phyloP scores from a whole-genome alignment of 495 filamentous ascomycete genomes.

The Talaromyces stipitatus region DNA sequence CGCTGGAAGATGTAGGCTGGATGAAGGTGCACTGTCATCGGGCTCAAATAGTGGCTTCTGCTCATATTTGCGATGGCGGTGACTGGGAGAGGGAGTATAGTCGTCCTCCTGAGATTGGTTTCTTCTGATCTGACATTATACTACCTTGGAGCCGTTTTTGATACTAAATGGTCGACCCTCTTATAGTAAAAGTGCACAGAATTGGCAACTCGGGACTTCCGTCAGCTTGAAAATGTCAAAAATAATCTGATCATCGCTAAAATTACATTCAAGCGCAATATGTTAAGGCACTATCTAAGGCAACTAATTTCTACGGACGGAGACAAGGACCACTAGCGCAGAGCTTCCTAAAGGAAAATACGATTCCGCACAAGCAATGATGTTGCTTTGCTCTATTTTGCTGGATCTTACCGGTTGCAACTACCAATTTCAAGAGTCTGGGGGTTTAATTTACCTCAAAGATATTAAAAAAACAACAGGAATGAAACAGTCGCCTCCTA shows the following conservation, averaged over 20 bases:
- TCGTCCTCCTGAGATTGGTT: neutral
- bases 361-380: too few relatives aligned
- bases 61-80: neutral
- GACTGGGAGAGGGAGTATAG: neutral
- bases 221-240: too few relatives aligned
- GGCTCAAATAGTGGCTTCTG: neutral
- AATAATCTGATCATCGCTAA: too few relatives aligned
- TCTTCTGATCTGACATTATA: neutral
- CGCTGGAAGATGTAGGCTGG: slow-evolving; percentile 20
- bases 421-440: neutral
- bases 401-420: neutral
- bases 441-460: neutral
- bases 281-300: too few relatives aligned
- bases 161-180: too few relatives aligned
- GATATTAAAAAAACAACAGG: neutral
- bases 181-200: too few relatives aligned
- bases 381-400: neutral
- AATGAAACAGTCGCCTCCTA: neutral
- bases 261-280: too few relatives aligned
- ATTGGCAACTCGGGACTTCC: too few relatives aligned
- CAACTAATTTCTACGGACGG: too few relatives aligned
- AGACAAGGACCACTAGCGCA: too few relatives aligned
- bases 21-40: slow-evolving; percentile 14
- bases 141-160: neutral
- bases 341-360: too few relatives aligned